phyloP scores from a whole-genome alignment of 2,329 filamentous ascomycete species.

The Calonectria multiphialidica region DNA sequence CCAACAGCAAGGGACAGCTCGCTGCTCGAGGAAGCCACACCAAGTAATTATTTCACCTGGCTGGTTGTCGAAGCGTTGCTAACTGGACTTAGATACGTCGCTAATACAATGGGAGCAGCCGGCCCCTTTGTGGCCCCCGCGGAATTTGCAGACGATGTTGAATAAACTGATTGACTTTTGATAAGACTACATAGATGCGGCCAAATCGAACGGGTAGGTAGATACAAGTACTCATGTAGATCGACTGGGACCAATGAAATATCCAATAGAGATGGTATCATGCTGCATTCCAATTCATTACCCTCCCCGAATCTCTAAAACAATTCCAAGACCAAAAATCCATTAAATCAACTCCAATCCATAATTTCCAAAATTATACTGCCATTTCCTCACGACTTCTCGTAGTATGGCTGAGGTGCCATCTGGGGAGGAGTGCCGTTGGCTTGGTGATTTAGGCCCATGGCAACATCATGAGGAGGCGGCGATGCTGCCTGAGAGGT shows the following conservation, averaged over 20 bases:
- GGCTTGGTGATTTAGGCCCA: conserved; percentile 49
- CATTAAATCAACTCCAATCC: background rate
- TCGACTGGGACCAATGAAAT: conserved; percentile 21
- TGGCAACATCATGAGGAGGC: conserved; percentile 43
- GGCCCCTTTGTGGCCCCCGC: conserved; percentile 53
- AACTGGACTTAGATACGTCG: conserved; percentile 54
- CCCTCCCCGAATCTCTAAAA: background rate
- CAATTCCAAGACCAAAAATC: background rate
- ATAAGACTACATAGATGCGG: background rate
- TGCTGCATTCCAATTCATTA: conserved; percentile 10
- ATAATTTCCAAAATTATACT: background rate
- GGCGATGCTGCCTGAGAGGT: conserved; percentile 29
- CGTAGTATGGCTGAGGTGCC: conserved; percentile 33
- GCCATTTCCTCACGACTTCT: conserved; percentile 32
- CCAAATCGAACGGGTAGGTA: background rate
- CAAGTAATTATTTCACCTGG: conserved; percentile 59
- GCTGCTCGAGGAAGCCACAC: conserved; percentile 75
- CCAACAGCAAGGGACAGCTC: conserved; percentile 69
- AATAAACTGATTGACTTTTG: conserved; percentile 34
- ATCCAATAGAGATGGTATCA: conserved; percentile 38
- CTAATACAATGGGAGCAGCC: conserved; percentile 51
- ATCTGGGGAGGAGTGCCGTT: conserved; percentile 41
- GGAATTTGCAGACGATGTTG: conserved; percentile 50
- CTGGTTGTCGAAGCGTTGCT: background rate
- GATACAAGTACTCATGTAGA: conserved; percentile 7